phyloP scores from a whole-genome alignment of 257 asterid species.

The Cordia subcordata region DNA sequence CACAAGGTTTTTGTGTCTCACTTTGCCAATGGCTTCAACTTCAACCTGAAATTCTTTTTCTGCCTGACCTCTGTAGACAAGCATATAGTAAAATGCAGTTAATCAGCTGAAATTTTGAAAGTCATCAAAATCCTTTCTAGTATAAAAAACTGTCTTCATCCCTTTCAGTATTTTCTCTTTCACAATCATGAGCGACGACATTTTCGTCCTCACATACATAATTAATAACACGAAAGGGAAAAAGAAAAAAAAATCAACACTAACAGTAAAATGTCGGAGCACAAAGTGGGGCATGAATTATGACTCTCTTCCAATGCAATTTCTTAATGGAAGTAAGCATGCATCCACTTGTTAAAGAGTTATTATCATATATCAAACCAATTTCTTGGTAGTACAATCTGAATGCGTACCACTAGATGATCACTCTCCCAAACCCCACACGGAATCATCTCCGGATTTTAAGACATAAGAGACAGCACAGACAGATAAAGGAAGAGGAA shows the following conservation, averaged over 20 bases:
- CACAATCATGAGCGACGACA: neutral
- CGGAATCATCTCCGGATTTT: neutral
- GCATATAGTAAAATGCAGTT: neutral
- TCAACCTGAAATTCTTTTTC: constrained; percentile 95
- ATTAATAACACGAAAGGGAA: neutral
- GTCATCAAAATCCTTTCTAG: constrained; percentile 2
- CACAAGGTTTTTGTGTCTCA: constrained; percentile 95
- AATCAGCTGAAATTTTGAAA: constrained; percentile 9
- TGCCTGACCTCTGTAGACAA: constrained; percentile 80
- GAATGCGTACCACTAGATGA: neutral
- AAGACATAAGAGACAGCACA: neutral
- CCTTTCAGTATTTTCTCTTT: neutral
- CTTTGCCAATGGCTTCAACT: constrained; percentile 99
- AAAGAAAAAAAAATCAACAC: neutral
- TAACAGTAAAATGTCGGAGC: neutral
- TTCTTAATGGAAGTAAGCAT: neutral
- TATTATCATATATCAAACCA: neutral
- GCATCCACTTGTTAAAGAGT: neutral
- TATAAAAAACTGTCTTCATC: too few species aligned
- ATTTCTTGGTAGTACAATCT: neutral
- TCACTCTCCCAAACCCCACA: neutral
- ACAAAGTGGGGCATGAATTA: neutral
- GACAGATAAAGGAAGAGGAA: too few species aligned
- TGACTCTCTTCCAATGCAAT: neutral
- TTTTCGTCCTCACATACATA: neutral